Evolutionary conservation across 352 stramenopile genomes (phyloP), one percentile per base, ranked within the genome.

Genomic region (Globisporangium alternatum): DNA sequence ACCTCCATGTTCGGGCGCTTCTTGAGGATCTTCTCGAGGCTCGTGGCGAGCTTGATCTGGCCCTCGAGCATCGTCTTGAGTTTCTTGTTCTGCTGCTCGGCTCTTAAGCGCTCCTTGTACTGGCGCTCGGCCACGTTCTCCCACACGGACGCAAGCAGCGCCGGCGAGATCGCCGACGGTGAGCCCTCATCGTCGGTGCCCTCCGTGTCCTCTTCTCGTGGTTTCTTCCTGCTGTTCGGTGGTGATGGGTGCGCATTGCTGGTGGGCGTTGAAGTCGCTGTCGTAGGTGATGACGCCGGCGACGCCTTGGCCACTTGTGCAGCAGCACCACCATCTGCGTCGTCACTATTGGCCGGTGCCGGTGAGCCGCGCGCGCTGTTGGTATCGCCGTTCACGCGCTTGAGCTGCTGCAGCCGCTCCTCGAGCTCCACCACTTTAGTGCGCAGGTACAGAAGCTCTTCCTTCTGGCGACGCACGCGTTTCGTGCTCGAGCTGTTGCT

Each of bases 61-160:
- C 57, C 64, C 48, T 75, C 58, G 6, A 80, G 58, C 56, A 80
- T 61, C 59, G 62, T 58, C 55, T 67, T 68, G 13, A 80, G 61
- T 57, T 70, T 45, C 30, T 51, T 45, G 64, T 80, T 80, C 31
- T 78, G 62, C 12, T 63, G 48, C 48, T 79, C 66, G 12, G 71
- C 64, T 41, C 47, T 60, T 57, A 71, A 39, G 4, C 68, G 68
- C 49, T 70, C 44, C n/a, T 62, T 59, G 60, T 62, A 60, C 41
- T 80, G 68, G 22, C 55, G 62, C 30, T 64, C 55, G 10, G 67
- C 73, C 15, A 73, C 68, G 10, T 69, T 68, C 41, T 80, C 67
- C 73, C 73, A 80, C 28, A 73, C 44, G 22, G 64, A 52, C 35
- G 66, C 59, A 25, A 71, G 59, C 17, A 66, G 19, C 5, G 63